Evolutionary conservation across 768 basidiomycete species (phyloP).

Genomic region (Leccinum subgranulosum): DNA sequence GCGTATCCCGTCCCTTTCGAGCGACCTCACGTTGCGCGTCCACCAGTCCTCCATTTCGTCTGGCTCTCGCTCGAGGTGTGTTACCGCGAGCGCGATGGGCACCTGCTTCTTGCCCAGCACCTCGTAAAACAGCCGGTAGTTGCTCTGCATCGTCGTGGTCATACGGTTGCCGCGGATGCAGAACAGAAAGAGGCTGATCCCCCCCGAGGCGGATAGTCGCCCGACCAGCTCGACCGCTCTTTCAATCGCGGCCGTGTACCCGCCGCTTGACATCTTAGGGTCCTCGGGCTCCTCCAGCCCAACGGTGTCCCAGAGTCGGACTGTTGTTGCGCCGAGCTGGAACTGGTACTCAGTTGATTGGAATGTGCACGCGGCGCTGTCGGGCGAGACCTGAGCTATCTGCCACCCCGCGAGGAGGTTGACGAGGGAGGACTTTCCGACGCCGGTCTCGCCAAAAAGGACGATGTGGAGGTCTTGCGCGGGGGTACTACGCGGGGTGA

Average conservation of each 20-base stretch:
- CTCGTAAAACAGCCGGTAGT: constrained; percentile 36
- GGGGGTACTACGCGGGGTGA: constrained; percentile 18
- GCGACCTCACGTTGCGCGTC: constrained; percentile 21
- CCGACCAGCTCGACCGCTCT: constrained; percentile 31
- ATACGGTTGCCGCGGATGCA: constrained; percentile 32
- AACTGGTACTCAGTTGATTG: constrained; percentile 24
- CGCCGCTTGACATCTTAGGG: neutral
- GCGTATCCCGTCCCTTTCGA: constrained; percentile 17
- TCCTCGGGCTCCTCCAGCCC: constrained; percentile 28
- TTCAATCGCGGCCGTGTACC: constrained; percentile 27
- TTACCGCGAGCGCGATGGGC: constrained; percentile 38
- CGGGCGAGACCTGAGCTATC: constrained; percentile 22
- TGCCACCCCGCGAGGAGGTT: constrained; percentile 38
- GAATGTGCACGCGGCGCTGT: constrained; percentile 33
- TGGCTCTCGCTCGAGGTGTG: constrained; percentile 34
- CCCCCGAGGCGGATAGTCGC: constrained; percentile 23
- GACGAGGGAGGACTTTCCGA: constrained; percentile 32
- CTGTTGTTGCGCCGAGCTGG: constrained; percentile 17
- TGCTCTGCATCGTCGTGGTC: constrained; percentile 28
- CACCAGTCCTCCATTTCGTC: constrained; percentile 32
- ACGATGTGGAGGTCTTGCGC: constrained; percentile 30
- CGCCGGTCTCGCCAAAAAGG: constrained; percentile 41
- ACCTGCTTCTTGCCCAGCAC: constrained; percentile 38
- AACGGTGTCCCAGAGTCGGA: constrained; percentile 33
- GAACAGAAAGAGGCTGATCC: constrained; percentile 31